A percentile compares a stretch with the other conserved stretches of the same genome.
Conservation (phyloP, 164 flowering plant species). For the Berberis thunbergii region DNA sequence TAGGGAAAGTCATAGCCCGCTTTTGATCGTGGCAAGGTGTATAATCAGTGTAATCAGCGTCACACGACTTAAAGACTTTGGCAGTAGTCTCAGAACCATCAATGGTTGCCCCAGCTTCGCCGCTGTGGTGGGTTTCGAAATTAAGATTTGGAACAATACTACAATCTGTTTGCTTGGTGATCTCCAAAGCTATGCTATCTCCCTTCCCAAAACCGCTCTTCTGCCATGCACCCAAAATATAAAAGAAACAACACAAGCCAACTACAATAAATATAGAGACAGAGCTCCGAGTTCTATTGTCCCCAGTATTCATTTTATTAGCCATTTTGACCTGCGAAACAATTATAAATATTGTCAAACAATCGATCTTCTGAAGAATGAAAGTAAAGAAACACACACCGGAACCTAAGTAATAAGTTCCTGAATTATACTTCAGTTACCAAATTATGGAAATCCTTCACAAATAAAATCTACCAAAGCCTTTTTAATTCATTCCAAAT, state of each 20-base stretch:
- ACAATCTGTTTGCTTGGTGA: slow-evolving; percentile 61
- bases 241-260: slow-evolving; percentile 85
- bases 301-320: slow-evolving; percentile 32
- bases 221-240: slow-evolving; percentile 93
- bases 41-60: slow-evolving; percentile 49
- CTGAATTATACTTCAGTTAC: too few species aligned
- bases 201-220: slow-evolving; percentile 94
- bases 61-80: slow-evolving; percentile 48
- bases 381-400: too few species aligned
- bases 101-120: slow-evolving; percentile 23
- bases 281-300: slow-evolving; percentile 62
- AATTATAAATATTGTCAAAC: neutral
- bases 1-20: slow-evolving; percentile 78
- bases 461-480: too few species aligned
- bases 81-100: slow-evolving; percentile 35
- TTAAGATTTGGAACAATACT: slow-evolving; percentile 42
- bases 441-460: too few species aligned
- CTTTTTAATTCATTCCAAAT: too few species aligned
- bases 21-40: slow-evolving; percentile 92
- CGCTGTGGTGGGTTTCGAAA: slow-evolving; percentile 72
- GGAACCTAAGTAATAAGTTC: too few species aligned
- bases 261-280: slow-evolving; percentile 63
- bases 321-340: slow-evolving; percentile 55
- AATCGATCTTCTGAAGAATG: too few species aligned
- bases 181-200: slow-evolving; percentile 64